These are phyloP conservation scores for Exidia glandulosa DNA, from an alignment of 768 basidiomycete species.

Conservation along the genomic window DNA sequence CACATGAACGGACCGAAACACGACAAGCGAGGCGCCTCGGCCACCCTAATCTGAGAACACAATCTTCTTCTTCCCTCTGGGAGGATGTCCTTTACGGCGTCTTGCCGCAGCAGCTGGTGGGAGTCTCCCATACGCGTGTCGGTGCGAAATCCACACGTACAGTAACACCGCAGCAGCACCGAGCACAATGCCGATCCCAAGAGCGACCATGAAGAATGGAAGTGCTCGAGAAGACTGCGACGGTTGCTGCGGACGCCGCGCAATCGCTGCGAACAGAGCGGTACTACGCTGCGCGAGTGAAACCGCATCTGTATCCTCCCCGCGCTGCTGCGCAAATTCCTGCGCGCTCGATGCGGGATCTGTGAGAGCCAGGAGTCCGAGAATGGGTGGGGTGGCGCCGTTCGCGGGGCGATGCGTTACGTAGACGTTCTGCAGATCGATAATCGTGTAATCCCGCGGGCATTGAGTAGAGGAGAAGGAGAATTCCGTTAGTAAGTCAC, in stretches of 20 bases:
- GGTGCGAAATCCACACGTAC: background rate
- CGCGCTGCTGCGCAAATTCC: constrained; percentile 32
- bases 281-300: background rate
- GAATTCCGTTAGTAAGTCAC: constrained; percentile 6
- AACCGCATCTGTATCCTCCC: constrained; percentile 7
- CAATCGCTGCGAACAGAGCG: background rate
- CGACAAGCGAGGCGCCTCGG: background rate
- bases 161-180: background rate
- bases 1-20: background rate
- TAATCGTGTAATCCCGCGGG: background rate
- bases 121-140: background rate
- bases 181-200: background rate
- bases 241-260: background rate
- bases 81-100: too few species aligned
- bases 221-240: background rate
- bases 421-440: constrained; percentile 37
- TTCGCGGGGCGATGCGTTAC: constrained; percentile 34
- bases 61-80: background rate
- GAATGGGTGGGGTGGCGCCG: constrained; percentile 25
- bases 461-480: background rate
- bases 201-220: background rate
- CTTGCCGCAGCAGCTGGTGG: background rate
- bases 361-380: constrained; percentile 38
- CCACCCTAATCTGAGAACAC: background rate
- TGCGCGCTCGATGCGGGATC: constrained; percentile 24